phyloP scores from a whole-genome alignment of 441 rosid genomes.

The Rhodomyrtus psidioides region DNA sequence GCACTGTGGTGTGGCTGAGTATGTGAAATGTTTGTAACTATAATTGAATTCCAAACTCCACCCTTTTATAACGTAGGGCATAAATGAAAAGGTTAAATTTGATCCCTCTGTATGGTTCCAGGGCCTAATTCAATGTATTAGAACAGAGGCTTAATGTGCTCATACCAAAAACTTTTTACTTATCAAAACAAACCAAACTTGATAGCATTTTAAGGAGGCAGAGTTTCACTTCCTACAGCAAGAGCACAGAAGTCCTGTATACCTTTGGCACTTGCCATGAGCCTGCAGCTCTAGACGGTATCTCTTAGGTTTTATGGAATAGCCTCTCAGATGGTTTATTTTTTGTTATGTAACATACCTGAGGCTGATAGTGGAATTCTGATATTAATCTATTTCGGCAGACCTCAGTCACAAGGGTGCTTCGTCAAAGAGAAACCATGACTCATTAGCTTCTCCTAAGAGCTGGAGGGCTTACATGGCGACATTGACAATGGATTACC shows the following conservation, averaged over 20 bases:
- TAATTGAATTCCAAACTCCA: background rate
- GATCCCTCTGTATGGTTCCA: background rate
- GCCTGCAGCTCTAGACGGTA: background rate
- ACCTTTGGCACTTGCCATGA: background rate
- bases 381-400: conserved; percentile 4
- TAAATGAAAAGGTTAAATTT: background rate
- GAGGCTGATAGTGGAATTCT: background rate
- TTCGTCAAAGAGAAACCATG: conserved; percentile 32
- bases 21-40: background rate
- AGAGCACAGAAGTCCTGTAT: background rate
- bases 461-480: conserved; percentile 32
- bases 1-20: background rate
- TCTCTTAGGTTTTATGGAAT: background rate
- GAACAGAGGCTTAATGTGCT: background rate
- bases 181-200: background rate
- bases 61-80: background rate
- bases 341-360: background rate
- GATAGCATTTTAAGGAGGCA: background rate
- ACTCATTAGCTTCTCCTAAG: conserved; percentile 27
- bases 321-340: background rate
- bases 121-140: background rate
- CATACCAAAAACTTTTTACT: background rate
- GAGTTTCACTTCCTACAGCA: background rate
- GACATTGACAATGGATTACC: conserved; percentile 46
- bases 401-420: conserved; percentile 14